Percentiles rank a stretch among this genome's conserved stretches.
Conservation (phyloP, 2,329 filamentous ascomycete genomes). For the Epichloe sp. region DNA sequence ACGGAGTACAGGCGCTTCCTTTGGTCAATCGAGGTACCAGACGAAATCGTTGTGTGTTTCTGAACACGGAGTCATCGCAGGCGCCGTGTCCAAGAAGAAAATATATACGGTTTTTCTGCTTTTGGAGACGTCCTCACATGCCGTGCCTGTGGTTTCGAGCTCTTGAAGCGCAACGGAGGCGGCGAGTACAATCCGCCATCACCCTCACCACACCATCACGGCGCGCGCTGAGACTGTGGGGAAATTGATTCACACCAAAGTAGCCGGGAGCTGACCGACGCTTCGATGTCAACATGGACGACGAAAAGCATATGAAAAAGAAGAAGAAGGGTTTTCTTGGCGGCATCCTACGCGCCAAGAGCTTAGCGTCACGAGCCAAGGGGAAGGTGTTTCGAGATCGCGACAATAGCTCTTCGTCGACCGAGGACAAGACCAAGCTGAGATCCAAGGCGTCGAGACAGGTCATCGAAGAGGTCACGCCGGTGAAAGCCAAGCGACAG, state of each 20-base stretch:
- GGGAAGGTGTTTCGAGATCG: slow-evolving; percentile 4
- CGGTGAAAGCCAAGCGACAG: background rate
- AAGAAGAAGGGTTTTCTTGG: slow-evolving; percentile 35
- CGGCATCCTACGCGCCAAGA: slow-evolving; percentile 35
- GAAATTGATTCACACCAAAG: too few species aligned
- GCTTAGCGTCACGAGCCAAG: slow-evolving; percentile 18
- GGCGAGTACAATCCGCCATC: too few species aligned
- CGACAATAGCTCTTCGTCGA: background rate
- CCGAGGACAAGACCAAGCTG: background rate
- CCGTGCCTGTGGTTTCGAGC: background rate
- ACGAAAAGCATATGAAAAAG: slow-evolving; percentile 14
- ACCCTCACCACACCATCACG: too few species aligned
- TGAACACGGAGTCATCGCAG: background rate
- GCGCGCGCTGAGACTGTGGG: too few species aligned
- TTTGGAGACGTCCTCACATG: background rate
- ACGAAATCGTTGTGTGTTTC: background rate
- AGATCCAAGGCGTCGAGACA: background rate
- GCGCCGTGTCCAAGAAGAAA: too few species aligned
- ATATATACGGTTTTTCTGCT: background rate
- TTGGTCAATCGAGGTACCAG: too few species aligned
- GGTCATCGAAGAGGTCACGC: background rate
- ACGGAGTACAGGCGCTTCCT: background rate
- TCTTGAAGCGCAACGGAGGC: background rate
- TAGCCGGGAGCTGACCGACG: background rate
- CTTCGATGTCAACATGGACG: slow-evolving; percentile 19